Base-by-base conservation (phyloP, 2,329 filamentous ascomycete genomes). In the Salinomyces thailandicus region DNA sequence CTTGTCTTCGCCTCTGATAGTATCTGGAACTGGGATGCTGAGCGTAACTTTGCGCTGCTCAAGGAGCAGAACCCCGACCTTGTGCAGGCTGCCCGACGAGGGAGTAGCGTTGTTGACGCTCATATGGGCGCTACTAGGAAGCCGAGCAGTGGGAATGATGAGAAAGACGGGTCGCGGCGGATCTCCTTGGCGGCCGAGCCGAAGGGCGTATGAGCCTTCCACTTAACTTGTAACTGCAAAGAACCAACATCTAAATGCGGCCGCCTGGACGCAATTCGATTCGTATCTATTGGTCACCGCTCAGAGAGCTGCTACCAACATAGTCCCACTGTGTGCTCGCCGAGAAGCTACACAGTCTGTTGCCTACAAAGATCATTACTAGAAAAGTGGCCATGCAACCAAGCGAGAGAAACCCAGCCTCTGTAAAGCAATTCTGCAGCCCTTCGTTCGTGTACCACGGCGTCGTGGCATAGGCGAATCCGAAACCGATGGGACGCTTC, bases 1-100 rank as follows among this genome's bases (percentile, higher is more conserved):
- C 59, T 85, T 0, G 59, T 85, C 0, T 85, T 86, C 47, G 77
- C 79, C 0, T 70, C 75, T 1, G 66, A 77, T 13, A 77, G 68
- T 0, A 73, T 74, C 3, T 85, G 77, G 76, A 71, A 71, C 1
- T 85, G 81, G 80, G 76, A 81, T 35, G 79, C 77, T 0, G 78
- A 82, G 59, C 68, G 64, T 49, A 76, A 71, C 18, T 82, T 81
- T 58, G 67, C 65, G 4, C 64, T 63, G n/a, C 61, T 81, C 33
- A 78, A 76, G 55, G 72, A 64, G 4, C 72, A 78, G 52, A 73
- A 73, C 39, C 73, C 75, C 0, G 48, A 51, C 13, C 41, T 54
- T 3, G 47, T 55, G 3, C 28, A 34, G 19, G 54, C 52, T 15
- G 55, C 52, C 2, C 49, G 54, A 20, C 45, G 52, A 19, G 49